Base-by-base conservation (phyloP, 148 eudicot genomes). In the Bassia scoparia region DNA sequence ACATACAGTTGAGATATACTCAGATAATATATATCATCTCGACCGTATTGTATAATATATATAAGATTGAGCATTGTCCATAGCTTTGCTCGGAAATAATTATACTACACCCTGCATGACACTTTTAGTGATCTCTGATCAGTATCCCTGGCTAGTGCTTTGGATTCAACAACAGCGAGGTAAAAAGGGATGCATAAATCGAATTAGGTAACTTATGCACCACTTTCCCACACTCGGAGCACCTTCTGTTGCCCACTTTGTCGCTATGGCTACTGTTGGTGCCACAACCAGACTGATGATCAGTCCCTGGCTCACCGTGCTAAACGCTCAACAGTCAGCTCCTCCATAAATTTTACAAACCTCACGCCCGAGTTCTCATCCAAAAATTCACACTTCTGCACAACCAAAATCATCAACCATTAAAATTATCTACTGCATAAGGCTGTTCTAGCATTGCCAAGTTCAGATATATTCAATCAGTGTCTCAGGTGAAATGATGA, bases 151-250 rank as follows among this genome's bases (percentile, higher is more conserved):
- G 77, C 64, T 60, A 44, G 90, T 48, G 24, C 80, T 83, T 64
- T 91, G 97, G 77, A 89, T 34, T 58, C 69, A 56, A 91, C 89
- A 30, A 87, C 82, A 41, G 81, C 87, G 30, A 91, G 82, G 97
- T 89, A 62, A 91, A 89, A 2, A 94, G 87, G 35, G 97, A 85
- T 5, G 97, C 96, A 71, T 88, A 91, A 50, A 89, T 82, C 24
- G 97, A 78, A 86, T 67, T 91, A 20, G 98, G 98, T 61, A 94
- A n/a, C 84, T 83, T 94, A 70, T 94, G 87, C 58, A 94, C 89
- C 72, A 91, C 84, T 68, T 86, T 89, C 97, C 97, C 4, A 94
- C 81, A 4, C 82, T 83, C 0, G 98, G 98, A 60, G 89, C 89
- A 5, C 90, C 89, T 75, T 94, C 98, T 0, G 98, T 89, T 27